Evolutionary conservation across 768 basidiomycete genomes (phyloP), one percentile per base, ranked within the genome.

Genomic region (Podaxis sp.): DNA sequence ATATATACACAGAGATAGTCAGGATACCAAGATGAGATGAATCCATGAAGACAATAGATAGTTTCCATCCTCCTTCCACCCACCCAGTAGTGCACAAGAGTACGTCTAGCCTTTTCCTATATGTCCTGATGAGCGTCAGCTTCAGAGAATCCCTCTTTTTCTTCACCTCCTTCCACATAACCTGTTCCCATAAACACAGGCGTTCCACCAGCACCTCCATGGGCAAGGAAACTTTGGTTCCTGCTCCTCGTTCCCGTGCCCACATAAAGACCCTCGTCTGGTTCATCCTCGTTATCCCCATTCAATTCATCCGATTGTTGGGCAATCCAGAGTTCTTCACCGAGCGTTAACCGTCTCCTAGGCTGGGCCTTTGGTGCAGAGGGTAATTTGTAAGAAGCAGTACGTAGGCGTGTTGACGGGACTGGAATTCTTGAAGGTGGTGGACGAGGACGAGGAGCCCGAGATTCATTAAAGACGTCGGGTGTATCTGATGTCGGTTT

Each of bases 111-210:
- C 62, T 49, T 64, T 68, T 46, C 69, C 69, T 41, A 55, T 63
- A 48, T 61, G 38, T 61, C 64, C 11, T 44, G 58, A 10, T 56
- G 33, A n/a, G 26, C 68, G 12, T 69, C 73, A 12, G 24, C 68
- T 15, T 69, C 73, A 12, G 24, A 20, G 5, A 22, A 40, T 40
- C 68, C 72, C 7, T 72, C 70, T 26, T 71, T 71, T 13, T 76
- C 77, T 17, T 77, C 74, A 0, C 73, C 85, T n/a, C 83, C 87
- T 49, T 82, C 80, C 4, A 89, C 82, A 67, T 87, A 87, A 3
- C 88, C 89, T 28, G 78, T 82, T 7, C 86, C 88, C 84, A 91
- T 87, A 62, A 86, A 85, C 11, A 93, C 87, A 1, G 90, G 87
- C 1, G 70, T 62, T 0, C 91, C 91, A 24, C 87, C 90, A 10